Percentiles rank a stretch among this genome's conserved stretches.
Conservation (phyloP, 83 land plant genomes). For the Picea abies region DNA sequence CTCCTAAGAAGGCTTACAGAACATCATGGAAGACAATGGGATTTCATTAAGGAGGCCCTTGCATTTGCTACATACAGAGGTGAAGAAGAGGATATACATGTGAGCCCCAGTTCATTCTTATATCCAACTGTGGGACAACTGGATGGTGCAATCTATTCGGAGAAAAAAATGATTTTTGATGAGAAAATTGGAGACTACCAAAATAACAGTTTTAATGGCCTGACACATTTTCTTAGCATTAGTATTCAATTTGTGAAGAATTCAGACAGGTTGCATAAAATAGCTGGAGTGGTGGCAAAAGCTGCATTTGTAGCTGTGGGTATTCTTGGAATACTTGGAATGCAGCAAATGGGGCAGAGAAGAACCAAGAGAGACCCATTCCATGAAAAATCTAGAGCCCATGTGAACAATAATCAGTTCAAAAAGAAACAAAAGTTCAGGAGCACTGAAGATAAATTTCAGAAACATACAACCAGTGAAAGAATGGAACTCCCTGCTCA, state of each 20-base stretch:
- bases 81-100: conserved; percentile 12
- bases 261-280: conserved; percentile 29
- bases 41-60: conserved; percentile 69
- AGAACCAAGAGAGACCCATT: not conserved
- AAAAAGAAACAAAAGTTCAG: conserved; percentile 12
- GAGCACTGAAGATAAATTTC: not conserved
- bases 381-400: not conserved
- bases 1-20: conserved; percentile 63
- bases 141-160: not conserved
- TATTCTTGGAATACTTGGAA: conserved; percentile 59
- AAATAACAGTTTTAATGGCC: not conserved
- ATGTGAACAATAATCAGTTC: conserved; percentile 2
- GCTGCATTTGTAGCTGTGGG: conserved; percentile 62
- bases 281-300: conserved; percentile 53
- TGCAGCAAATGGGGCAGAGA: conserved; percentile 36
- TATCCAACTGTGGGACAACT: not conserved
- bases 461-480: not conserved
- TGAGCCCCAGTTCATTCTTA: not conserved
- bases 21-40: conserved; percentile 67
- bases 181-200: not conserved
- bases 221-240: conserved; percentile 16
- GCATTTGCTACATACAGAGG: conserved; percentile 60
- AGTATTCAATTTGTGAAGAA: conserved; percentile 33
- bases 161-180: not conserved
- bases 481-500: conserved; percentile 9